These are phyloP conservation scores for Trematosphaeria pertusa DNA, from an alignment of 2,329 filamentous ascomycete genomes.

Conservation along the genomic window DNA sequence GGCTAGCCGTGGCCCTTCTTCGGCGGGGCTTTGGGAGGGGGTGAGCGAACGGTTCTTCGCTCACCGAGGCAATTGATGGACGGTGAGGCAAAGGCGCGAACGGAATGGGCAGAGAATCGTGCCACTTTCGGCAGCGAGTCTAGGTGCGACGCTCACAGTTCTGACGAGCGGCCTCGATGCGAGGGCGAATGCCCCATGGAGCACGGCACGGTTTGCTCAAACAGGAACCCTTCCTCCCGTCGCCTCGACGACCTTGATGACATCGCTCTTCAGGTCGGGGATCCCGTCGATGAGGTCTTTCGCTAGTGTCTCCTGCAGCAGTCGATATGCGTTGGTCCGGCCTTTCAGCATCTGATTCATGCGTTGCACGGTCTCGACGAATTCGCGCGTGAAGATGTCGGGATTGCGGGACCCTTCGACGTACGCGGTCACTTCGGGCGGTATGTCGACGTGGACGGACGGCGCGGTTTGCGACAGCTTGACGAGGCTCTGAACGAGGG, in stretches of 20 bases:
- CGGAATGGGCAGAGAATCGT: too few species aligned
- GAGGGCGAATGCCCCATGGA: neutral
- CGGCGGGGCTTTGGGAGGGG: neutral
- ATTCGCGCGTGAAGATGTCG: constrained; percentile 71
- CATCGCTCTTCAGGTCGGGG: constrained; percentile 62
- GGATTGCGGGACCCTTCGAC: constrained; percentile 69
- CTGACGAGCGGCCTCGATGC: neutral
- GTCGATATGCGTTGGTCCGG: constrained; percentile 64
- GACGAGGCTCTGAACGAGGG: constrained; percentile 61
- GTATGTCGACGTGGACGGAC: constrained; percentile 61
- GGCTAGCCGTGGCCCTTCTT: neutral
- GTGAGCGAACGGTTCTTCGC: too few species aligned
- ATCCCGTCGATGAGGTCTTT: constrained; percentile 64
- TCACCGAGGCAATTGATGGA: too few species aligned
- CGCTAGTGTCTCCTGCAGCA: constrained; percentile 65
- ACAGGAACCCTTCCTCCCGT: constrained; percentile 48
- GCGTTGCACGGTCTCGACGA: constrained; percentile 68
- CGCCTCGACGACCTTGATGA: constrained; percentile 57
- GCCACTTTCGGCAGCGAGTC: too few species aligned
- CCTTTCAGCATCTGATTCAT: constrained; percentile 69
- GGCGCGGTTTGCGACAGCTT: constrained; percentile 59
- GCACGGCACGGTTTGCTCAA: constrained; percentile 11
- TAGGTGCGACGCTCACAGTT: too few species aligned
- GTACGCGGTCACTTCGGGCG: constrained; percentile 68
- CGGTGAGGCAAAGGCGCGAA: too few species aligned